Conservation (phyloP, 2,329 filamentous ascomycete genomes). For the Pseudopithomyces maydicus region DNA sequence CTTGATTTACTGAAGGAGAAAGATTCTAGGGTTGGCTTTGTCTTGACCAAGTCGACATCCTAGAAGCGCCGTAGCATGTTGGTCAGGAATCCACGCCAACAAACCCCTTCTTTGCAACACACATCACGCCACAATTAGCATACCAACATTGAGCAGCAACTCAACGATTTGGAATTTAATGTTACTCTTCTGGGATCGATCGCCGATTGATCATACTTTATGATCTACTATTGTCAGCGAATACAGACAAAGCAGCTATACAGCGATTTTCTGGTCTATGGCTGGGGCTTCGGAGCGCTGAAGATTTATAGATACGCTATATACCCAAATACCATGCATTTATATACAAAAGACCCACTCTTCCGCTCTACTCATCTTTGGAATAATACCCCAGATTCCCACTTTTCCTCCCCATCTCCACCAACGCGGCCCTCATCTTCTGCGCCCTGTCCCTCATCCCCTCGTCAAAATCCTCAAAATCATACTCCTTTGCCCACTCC, state of each 20-base stretch:
- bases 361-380: slow-evolving; percentile 35
- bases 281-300: background rate
- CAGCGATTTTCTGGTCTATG: too few species aligned
- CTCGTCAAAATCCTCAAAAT: slow-evolving; percentile 65
- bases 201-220: too few species aligned
- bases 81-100: too few species aligned
- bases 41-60: slow-evolving; percentile 53
- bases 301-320: background rate
- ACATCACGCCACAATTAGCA: too few species aligned
- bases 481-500: slow-evolving; percentile 65
- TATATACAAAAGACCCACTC: background rate
- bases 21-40: slow-evolving; percentile 52
- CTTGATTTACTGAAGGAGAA: slow-evolving; percentile 54
- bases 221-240: too few species aligned
- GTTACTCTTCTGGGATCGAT: too few species aligned
- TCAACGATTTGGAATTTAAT: too few species aligned
- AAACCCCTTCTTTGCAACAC: too few species aligned
- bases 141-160: too few species aligned
- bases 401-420: slow-evolving; percentile 65
- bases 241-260: too few species aligned
- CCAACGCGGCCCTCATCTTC: slow-evolving; percentile 66
- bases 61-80: background rate
- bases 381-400: slow-evolving; percentile 64
- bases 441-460: slow-evolving; percentile 64
- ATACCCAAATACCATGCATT: background rate